Evolutionary conservation across 2,329 filamentous ascomycete species (phyloP), one percentile per base, ranked within the genome.

Genomic region (Trichoderma atrobrunneum): DNA sequence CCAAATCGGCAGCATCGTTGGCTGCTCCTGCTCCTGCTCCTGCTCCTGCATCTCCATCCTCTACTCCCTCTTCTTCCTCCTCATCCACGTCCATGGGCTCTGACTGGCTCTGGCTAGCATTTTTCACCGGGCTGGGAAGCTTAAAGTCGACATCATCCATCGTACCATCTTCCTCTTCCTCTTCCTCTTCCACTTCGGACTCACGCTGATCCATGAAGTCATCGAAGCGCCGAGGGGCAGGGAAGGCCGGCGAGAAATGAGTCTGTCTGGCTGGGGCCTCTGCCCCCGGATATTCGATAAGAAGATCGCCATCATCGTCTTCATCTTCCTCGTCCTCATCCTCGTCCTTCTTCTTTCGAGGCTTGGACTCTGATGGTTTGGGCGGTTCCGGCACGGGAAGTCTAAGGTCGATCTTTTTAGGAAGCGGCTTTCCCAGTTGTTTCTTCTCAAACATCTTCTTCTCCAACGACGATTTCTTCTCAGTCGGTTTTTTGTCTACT

Each of bases 231-330:
- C 85, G 82, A 12, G 82, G 79, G 70, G 82, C 76, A 21, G 85
- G 83, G 77, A 88, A 85, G 0, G 85, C 82, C 0, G 86, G 85
- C 5, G 85, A 86, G 77, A 87, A 87, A 77, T 85, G 83, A 21
- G 81, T 77, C 74, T 73, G 80, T 73, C 75, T 79, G 71, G 76
- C 73, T 68, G 70, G 72, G 71, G 80, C 78, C 26, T 84, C 84
- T 36, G 84, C 87, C 60, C 85, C 87, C 0, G 89, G 89, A 74
- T 89, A 89, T 78, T 91, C 89, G 71, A 91, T 84, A 30, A 86
- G 85, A 39, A 90, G 82, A 30, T 86, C 86, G 61, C 86, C 85
- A 65, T 89, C 88, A 28, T 87, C 88, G 57, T 89, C 87, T 14
- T 86, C 84, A 21, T 86, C 85, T 5, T 87, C 87, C 8, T 87